Base-by-base conservation (phyloP, 805 yeast genomes). In the Saturnispora diversa region DNA sequence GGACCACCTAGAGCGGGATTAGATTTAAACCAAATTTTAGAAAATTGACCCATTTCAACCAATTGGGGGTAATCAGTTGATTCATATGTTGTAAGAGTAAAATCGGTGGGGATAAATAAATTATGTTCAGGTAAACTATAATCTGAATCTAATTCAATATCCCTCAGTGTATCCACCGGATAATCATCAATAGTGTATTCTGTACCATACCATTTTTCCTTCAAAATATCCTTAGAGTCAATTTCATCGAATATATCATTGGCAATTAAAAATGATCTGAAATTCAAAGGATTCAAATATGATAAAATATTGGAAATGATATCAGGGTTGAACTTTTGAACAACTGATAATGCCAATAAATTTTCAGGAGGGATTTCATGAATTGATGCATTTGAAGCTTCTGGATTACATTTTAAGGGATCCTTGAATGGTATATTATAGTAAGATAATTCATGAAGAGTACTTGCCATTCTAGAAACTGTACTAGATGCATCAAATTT, bases 171-270 rank as follows among this genome's bases (percentile, higher is more conserved):
- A 8, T 55, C 36, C 6, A 65, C 12, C 1, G 61, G 63, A 0
- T 47, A 32, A 2, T 75, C 64, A 9, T 62, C 66, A 31, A 70
- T 57, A 2, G 72, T 61, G 56, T 86, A 84, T 50, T 83, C 82
- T 0, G 97, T 86, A 3, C 94, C 95, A 55, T 92, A 90, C 95
- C 96, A 90, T 53, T 75, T 69, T 57, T 90, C 98, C 16, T 54
- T 66, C 12, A 61, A 47, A 40, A 68, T 64, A 35, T 73, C 61
- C 2, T 27, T n/a, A 2, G 23, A 23, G 6, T 36, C 24, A n/a
- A 70, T 70, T 3, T 77, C 69, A 6, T 68, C 69, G 39, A 75
- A 67, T 5, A 37, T 38, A 48, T 58, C 73, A 59, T 65, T 78
- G 23, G 74, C 66, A 11, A 76, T 64, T 20, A 88, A 55, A 32